Base-by-base conservation (phyloP, 1,284 basidiomycete species). In the Afroboletus lepidellus region DNA sequence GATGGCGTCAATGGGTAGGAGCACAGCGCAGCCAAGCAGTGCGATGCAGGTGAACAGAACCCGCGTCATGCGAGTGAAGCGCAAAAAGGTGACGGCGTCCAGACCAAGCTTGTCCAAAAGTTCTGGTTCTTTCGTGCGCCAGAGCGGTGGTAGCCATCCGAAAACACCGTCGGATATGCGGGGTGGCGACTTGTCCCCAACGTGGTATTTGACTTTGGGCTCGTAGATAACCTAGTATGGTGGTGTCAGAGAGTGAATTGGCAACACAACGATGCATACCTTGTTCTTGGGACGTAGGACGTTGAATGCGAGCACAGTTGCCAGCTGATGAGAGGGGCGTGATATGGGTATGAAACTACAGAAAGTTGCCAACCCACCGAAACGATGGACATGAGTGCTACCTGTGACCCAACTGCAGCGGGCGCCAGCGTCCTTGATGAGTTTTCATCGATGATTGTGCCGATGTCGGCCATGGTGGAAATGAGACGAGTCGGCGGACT, bases 71-170 rank as follows among this genome's bases (percentile, higher is more conserved):
- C 94, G 85, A 25, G 90, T 79, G 69, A 99, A 98, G 21, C 95
- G 88, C 18, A 99, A 82, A 71, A 92, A 99, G 13, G 90, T 82
- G 46, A 94, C 88, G 0, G 95, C 96, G 68, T 99, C 97, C 20
- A 98, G 83, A 16, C 92, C 96, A 63, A 98, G 81, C 68, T 95
- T 94, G 60, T 91, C 84, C 29, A 98, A 77, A 41, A 98, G 82
- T 60, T 94, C 87, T 25, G 87, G 83, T 70, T 99, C 96, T 62
- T 89, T 88, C 27, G 89, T 87, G 56, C 84, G 81, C 46, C 94
- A 64, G 20, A 98, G 80, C 2, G 96, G 95, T 21, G 86, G 85
- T 1, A 98, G 74, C 96, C 95, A 96, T 49, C 90, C 90, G 44
- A 92, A 83, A 51, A 94, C 72, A 3, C 89, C 86, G 68, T 90